Percentiles rank a stretch among this genome's conserved stretches.
Evolutionary conservation across 2,329 filamentous ascomycete species (phyloP).

Genomic region (Corynespora cassiicola): DNA sequence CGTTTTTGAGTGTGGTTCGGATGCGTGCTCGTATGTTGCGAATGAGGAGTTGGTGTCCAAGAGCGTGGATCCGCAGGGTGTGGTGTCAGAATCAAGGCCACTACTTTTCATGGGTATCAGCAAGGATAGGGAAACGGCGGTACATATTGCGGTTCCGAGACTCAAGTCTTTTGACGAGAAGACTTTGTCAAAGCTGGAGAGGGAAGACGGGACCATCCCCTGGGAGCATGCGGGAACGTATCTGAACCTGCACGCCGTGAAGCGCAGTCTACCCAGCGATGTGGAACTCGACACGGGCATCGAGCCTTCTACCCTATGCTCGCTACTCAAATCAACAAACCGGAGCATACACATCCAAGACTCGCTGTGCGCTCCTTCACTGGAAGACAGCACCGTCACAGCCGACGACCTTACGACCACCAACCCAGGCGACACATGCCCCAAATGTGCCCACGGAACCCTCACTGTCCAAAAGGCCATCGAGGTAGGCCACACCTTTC

Average conservation of each 20-base stretch:
- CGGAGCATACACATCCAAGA: slow-evolving; percentile 29
- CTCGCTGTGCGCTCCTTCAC: slow-evolving; percentile 11
- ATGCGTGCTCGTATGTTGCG: slow-evolving; percentile 74
- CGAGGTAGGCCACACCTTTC: slow-evolving; percentile 94
- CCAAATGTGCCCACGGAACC: slow-evolving; percentile 68
- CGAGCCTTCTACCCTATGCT: slow-evolving; percentile 46
- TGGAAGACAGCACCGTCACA: slow-evolving; percentile 19
- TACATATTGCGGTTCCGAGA: slow-evolving; percentile 61
- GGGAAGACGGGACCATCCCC: slow-evolving; percentile 5
- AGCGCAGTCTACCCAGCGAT: slow-evolving; percentile 57
- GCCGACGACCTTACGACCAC: slow-evolving; percentile 70
- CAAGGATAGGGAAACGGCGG: slow-evolving; percentile 69
- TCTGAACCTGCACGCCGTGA: slow-evolving; percentile 69
- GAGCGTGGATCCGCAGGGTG: slow-evolving; percentile 14
- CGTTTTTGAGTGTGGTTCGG: slow-evolving; percentile 79
- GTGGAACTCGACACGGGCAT: slow-evolving; percentile 75
- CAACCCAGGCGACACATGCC: slow-evolving; percentile 73
- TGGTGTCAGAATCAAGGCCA: no score
- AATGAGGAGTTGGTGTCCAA: slow-evolving; percentile 84
- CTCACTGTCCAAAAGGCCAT: slow-evolving; percentile 76
- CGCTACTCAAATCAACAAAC: slow-evolving; percentile 25
- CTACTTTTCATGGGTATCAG: slow-evolving; percentile 69
- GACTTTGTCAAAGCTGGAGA: no score
- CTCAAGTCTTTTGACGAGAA: no score
- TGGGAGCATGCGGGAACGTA: slow-evolving; percentile 44